These are phyloP conservation scores for Ophiostoma populinum DNA, from an alignment of 2,329 filamentous ascomycete species.

Conservation along the genomic window DNA sequence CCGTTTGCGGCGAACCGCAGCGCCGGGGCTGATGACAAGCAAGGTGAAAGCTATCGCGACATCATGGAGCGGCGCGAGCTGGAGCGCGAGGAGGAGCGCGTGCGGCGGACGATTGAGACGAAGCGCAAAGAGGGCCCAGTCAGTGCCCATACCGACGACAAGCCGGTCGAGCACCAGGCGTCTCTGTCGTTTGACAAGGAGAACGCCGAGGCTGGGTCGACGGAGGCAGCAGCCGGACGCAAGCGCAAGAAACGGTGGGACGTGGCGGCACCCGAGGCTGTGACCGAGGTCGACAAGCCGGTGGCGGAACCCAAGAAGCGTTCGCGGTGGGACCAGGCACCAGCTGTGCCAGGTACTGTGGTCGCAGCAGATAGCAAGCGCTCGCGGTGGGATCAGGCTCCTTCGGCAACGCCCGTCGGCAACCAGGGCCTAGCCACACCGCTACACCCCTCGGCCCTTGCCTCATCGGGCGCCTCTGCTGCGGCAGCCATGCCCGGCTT, in stretches of 20 bases:
- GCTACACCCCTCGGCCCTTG: conserved; percentile 49
- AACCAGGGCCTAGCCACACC: conserved; percentile 61
- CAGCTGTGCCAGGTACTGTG: conserved; percentile 34
- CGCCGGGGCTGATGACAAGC: conserved; percentile 29
- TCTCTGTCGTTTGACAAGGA: conserved; percentile 63
- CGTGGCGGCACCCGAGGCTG: conserved; percentile 39
- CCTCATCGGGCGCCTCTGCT: conserved; percentile 27
- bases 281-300: conserved; percentile 16
- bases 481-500: too few species aligned
- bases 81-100: conserved; percentile 83
- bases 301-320: conserved; percentile 49
- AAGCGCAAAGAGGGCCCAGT: conserved; percentile 43
- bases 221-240: conserved; percentile 44
- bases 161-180: conserved; percentile 50
- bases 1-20: conserved; percentile 64
- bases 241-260: conserved; percentile 97
- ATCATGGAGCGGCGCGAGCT: conserved; percentile 82
- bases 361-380: conserved; percentile 52
- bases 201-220: conserved; percentile 50
- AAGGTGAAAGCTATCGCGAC: conserved; percentile 72
- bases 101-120: conserved; percentile 63
- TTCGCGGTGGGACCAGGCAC: conserved; percentile 78
- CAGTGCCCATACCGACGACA: conserved; percentile 24
- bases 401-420: conserved; percentile 54
- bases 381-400: conserved; percentile 86